Percentiles rank a stretch among this genome's conserved stretches.
Evolutionary conservation across 371 early-diverging fungal species (phyloP).

Genomic region (Rhizomucor miehei): DNA sequence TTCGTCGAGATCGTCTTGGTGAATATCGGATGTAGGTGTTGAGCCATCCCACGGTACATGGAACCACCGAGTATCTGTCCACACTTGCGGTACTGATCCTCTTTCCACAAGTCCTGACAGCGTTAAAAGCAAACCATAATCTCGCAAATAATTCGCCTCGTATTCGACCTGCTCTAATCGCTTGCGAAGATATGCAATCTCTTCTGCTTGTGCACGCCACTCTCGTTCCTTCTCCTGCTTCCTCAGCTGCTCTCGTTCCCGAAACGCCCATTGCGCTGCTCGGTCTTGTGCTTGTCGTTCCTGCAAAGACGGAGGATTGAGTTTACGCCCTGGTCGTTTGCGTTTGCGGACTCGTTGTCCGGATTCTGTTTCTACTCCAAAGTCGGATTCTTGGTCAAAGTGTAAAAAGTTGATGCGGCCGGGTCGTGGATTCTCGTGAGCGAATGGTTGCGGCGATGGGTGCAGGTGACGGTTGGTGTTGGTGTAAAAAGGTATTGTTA

Average conservation of each 20-base stretch:
- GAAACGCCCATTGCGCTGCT: conserved; percentile 37
- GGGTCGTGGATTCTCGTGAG: not conserved
- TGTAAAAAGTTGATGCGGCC: conserved; percentile 29
- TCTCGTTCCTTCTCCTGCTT: conserved; percentile 23
- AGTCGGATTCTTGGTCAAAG: conserved; percentile 38
- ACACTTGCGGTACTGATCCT: conserved; percentile 35
- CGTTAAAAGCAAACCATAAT: conserved; percentile 27
- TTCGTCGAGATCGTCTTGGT: conserved; percentile 4
- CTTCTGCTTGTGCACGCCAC: conserved; percentile 18
- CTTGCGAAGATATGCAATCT: conserved; percentile 17
- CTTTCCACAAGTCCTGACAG: conserved; percentile 21
- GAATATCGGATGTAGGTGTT: not conserved
- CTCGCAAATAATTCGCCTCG: conserved; percentile 37
- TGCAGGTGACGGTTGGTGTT: too few relatives aligned
- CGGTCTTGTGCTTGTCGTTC: conserved; percentile 49
- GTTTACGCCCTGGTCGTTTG: conserved; percentile 42
- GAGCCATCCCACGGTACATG: conserved; percentile 6
- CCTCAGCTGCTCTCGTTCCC: conserved; percentile 32
- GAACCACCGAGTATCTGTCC: conserved; percentile 27
- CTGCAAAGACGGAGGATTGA: conserved; percentile 36
- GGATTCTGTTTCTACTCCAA: conserved; percentile 31
- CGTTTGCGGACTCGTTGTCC: conserved; percentile 31
- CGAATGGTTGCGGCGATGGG: not conserved
- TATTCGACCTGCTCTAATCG: conserved; percentile 24
- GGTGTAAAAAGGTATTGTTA: too few relatives aligned